These are phyloP conservation scores for Cyphellophora europaea DNA, from an alignment of 2,329 filamentous ascomycete genomes.

Conservation along the genomic window DNA sequence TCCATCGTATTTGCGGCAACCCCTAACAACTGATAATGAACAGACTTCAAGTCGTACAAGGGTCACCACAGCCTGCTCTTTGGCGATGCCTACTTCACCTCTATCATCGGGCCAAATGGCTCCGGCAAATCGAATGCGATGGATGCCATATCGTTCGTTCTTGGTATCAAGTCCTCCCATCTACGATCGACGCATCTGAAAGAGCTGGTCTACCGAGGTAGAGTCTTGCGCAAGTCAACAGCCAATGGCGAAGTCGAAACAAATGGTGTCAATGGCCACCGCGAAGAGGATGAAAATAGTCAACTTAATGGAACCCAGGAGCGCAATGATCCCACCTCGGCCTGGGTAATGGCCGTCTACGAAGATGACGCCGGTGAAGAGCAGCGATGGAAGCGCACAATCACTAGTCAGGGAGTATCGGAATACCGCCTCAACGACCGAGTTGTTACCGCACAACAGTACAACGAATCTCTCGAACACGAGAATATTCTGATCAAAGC, in stretches of 20 bases:
- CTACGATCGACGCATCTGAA: conserved; percentile 86
- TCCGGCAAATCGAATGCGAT: conserved; percentile 99
- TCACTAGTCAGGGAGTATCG: conserved; percentile 78
- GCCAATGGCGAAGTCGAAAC: conserved; percentile 77
- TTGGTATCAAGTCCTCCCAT: conserved; percentile 98
- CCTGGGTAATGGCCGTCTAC: conserved; percentile 99
- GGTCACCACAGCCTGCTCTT: conserved; percentile 91
- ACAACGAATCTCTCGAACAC: conserved; percentile 82
- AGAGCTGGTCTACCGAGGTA: conserved; percentile 91
- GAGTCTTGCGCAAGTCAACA: conserved; percentile 82
- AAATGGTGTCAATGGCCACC: conserved; percentile 46
- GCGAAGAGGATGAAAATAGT: conserved; percentile 52
- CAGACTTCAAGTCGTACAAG: conserved; percentile 99
- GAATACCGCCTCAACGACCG: conserved; percentile 97
- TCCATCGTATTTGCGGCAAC: conserved; percentile 5
- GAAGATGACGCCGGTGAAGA: conserved; percentile 94
- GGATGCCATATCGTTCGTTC: conserved; percentile 98
- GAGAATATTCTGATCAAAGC: conserved; percentile 98
- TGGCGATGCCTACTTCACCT: conserved; percentile 97
- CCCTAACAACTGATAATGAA: conserved; percentile 18
- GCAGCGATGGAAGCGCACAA: conserved; percentile 90
- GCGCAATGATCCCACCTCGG: conserved; percentile 74
- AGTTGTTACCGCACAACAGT: conserved; percentile 77
- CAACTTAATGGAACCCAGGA: conserved; percentile 52
- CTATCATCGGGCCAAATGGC: conserved; percentile 98